Base-by-base conservation (phyloP, 352 stramenopile species). In the Elongisporangium undulatum region DNA sequence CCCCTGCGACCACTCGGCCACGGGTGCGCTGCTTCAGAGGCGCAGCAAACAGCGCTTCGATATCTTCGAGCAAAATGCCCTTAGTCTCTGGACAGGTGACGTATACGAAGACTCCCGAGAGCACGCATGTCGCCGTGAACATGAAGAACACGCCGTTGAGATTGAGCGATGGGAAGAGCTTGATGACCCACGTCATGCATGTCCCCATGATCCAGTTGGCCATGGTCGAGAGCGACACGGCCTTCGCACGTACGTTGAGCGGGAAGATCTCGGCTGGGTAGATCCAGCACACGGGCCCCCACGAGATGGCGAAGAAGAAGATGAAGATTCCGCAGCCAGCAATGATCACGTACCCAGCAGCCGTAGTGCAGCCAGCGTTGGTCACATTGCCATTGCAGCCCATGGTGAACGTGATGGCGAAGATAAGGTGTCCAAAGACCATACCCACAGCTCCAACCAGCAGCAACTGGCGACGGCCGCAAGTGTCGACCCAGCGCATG, bases 21-120 rank as follows among this genome's bases (percentile, higher is more conserved):
- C 29, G 29, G 1, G 29, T 15, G 29, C 29, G 29, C 29, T 41
- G 29, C 29, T 41, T 9, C 29, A 41, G 9, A 13, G 29, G 29
- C 29, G 29, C 13, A 13, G 29, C 5, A 53, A 89, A 86, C 17
- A 89, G 56, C 38, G 67, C 72, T 57, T 89, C 79, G 21, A 74
- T 86, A 49, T 86, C 75, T 63, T 88, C 78, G 5, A 88, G 59
- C n/a, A 86, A 21, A 20, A 86, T 68, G 3, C 68, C 62, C 15
- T 69, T 79, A 7, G 77, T 85, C 68, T 87, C 77, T 2, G 64
- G 72, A 20, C 75, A 87, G 52, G 75, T 49, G 55, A 67, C 71
- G 57, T 74, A 79, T 49, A 83, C 73, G 24, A 85, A 77, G 21
- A 75, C 66, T 9, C 69, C 67, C 23, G 68, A 68, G 38, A 83